phyloP scores from a whole-genome alignment of 257 asterid genomes.

The Nicotiana tomentosiformis region DNA sequence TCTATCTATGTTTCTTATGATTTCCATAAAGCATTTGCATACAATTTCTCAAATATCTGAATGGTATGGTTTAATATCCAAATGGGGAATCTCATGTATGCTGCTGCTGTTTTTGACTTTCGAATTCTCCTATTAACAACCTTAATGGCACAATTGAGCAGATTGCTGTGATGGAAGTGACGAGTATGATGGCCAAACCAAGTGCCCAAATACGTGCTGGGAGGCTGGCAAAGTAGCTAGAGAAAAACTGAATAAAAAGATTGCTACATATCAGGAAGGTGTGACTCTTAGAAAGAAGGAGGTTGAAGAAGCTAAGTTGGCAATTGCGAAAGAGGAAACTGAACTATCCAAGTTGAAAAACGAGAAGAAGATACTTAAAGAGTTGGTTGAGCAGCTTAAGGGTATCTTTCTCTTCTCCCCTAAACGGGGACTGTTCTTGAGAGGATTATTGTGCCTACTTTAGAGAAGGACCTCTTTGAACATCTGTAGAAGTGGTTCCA shows the following conservation, averaged over 20 bases:
- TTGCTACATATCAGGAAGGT: slow-evolving; percentile 72
- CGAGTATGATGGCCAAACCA: slow-evolving; percentile 73
- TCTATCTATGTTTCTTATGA: background rate
- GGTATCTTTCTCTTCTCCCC: slow-evolving; percentile 39
- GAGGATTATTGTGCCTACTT: background rate
- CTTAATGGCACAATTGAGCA: slow-evolving; percentile 30
- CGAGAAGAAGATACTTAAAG: slow-evolving; percentile 76
- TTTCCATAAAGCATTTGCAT: background rate
- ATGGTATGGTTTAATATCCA: background rate
- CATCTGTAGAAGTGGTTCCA: background rate
- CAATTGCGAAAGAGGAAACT: slow-evolving; percentile 64
- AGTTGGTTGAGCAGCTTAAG: slow-evolving; percentile 69
- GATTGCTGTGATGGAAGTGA: slow-evolving; percentile 99
- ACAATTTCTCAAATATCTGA: background rate
- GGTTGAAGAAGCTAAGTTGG: slow-evolving; percentile 61
- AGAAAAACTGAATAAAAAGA: slow-evolving; percentile 78
- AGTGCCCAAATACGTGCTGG: slow-evolving; percentile 92
- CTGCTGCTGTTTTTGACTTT: background rate
- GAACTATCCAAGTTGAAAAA: slow-evolving; percentile 63
- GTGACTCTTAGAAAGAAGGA: slow-evolving; percentile 51
- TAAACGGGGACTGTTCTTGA: background rate
- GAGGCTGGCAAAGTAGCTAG: slow-evolving; percentile 91
- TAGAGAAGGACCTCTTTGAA: background rate
- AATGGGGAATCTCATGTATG: background rate
- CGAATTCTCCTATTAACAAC: background rate